Conservation (phyloP, 2,329 filamentous ascomycete species). For the Sporothrix euskadiensis region DNA sequence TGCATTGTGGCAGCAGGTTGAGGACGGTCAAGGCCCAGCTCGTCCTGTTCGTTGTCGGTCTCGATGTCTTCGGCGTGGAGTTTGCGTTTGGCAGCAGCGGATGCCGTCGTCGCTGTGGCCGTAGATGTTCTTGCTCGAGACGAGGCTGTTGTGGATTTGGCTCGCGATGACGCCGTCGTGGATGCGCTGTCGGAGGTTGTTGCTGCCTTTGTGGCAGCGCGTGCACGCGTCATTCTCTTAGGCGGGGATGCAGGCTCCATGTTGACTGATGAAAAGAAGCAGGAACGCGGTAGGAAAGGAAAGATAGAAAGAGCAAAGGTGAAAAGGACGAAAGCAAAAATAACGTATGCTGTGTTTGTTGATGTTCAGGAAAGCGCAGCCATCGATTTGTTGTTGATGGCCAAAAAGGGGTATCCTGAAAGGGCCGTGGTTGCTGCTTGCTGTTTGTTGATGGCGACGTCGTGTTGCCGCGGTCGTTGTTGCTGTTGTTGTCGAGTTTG, state of each 20-base stretch:
- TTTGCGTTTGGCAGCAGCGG: slow-evolving; percentile 52
- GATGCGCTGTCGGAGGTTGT: slow-evolving; percentile 38
- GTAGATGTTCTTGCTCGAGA: slow-evolving; percentile 50
- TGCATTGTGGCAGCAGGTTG: slow-evolving; percentile 29
- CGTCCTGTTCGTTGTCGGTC: slow-evolving; percentile 43
- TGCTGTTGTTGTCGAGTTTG: neutral
- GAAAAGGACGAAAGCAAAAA: neutral
- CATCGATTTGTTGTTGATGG: slow-evolving; percentile 1
- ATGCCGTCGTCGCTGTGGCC: slow-evolving; percentile 37
- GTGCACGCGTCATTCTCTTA: slow-evolving; percentile 40
- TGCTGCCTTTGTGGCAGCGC: slow-evolving; percentile 47
- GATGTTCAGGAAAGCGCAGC: slow-evolving; percentile 11
- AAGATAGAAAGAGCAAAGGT: neutral
- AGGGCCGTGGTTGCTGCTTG: neutral
- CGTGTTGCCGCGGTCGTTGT: slow-evolving; percentile 14
- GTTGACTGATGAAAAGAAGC: slow-evolving; percentile 15
- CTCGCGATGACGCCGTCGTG: slow-evolving; percentile 34
- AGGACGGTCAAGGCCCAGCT: slow-evolving; percentile 35
- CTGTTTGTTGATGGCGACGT: neutral
- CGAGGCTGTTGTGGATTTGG: slow-evolving; percentile 49
- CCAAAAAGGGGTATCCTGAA: neutral
- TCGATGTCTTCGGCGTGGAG: slow-evolving; percentile 55
- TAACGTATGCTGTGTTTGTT: neutral
- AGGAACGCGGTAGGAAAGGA: neutral
- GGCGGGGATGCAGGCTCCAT: slow-evolving; percentile 37